Evolutionary conservation across 2,329 filamentous ascomycete species (phyloP), one percentile per base, ranked within the genome.

Genomic region (Phaeosphaeria sp.): DNA sequence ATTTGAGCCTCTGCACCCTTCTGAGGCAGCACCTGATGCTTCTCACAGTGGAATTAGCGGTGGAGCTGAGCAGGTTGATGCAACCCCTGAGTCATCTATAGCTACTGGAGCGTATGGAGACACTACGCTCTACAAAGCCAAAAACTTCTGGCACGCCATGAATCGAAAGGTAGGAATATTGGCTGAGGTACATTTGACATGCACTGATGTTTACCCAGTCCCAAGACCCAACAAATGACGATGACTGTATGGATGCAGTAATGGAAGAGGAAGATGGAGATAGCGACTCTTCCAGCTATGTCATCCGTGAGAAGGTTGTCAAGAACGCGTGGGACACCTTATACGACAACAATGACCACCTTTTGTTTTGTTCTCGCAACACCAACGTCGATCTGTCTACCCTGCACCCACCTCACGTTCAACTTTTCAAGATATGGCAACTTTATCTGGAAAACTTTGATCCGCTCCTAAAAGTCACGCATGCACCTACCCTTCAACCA

Each of bases 381-480:
- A 65, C 84, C 21, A 84, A 85, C 58, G 84, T 90, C 20, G 84
- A 91, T 60, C 75, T 92, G 44, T 79, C 83, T 15, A 80, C 82
- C 40, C 78, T 90, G 6, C 89, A 91, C 68, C 90, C 90, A 0
- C 70, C 86, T 0, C 86, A 87, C 1, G 86, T 85, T 0, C 88
- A 91, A 57, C 87, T 91, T 52, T 83, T 85, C 1, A 87, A 85
- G 50, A 82, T 94, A 7, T 94, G 91, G 91, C 89, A 92, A 70
- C 80, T 88, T 5, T 93, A 89, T 65, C 78, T 92, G 11, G 88
- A 75, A 15, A 74, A 74, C 30, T 57, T 75, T n/a, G 69, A 74
- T 20, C 72, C 74, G 7, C 50, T 75, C 5, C 48, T 75, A 17
- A 71, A 69, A 40, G 60, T 74, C 15, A 67, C 66, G 1, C 74